Base-by-base conservation (phyloP, 495 filamentous ascomycete species). In the Xylaria grammica region DNA sequence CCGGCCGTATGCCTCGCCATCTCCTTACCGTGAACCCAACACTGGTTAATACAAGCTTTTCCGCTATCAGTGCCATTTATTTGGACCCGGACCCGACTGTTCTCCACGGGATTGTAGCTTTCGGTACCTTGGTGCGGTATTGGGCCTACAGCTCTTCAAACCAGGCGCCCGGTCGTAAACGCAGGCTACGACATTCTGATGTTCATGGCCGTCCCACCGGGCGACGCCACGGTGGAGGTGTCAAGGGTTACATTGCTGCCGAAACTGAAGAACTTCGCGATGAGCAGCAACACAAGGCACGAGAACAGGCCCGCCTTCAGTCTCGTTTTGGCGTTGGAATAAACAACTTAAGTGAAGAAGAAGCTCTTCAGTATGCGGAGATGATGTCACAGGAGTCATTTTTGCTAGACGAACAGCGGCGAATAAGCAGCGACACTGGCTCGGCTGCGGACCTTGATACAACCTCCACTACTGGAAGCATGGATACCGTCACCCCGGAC, bases 31-130 rank as follows among this genome's bases (percentile, higher is more conserved):
- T 68, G 0, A 77, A 79, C 51, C 78, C 80, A 6, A 70, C 75
- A 1, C 58, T 80, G 19, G 65, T 68, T 8, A 67, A 76, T 17
- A 87, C 91, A 62, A 94, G 94, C 66, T 89, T 90, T 65, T 93
- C 90, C 67, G 91, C 92, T 44, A 91, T 91, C 10, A 86, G 93
- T 11, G 92, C 92, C 29, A 90, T 98, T 51, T 86, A 81, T 59
- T 83, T 99, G 17, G 96, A 99, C 73, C 91, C 96, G 0, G 93
- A 99, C 68, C 87, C 95, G 32, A 94, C 92, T 0, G 80, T 87
- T 1, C 86, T 99, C n/a, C 87, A 94, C n/a, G 95, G 95, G 42
- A 89, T 94, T 73, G 91, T 97, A 9, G 89, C 94, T 0, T 84
- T 96, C 32, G 95, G 96, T 40, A 90, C 89, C 0, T 89, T 94